Evolutionary conservation across 2,329 filamentous ascomycete genomes (phyloP), one percentile per base, ranked within the genome.

Genomic region (Nannizzia gypsea): DNA sequence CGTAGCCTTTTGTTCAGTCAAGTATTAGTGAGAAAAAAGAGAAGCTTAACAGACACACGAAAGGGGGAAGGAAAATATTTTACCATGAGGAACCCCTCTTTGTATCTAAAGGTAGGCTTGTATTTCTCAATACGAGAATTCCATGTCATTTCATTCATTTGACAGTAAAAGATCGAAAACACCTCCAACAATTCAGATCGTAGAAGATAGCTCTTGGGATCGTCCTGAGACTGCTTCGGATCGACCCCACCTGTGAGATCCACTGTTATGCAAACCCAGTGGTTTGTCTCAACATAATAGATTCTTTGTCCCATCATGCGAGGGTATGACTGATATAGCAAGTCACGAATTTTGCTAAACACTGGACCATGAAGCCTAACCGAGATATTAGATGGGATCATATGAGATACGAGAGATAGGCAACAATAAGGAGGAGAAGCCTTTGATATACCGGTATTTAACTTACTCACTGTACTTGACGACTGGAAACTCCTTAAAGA

Each of bases 61-160:
- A 34, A 56, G 24, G 59, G 26, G 48, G 42, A 38, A 26, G 9
- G 20, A 9, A 5, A 9, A 58, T 36, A 34, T 26, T 58, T 54
- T 60, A 64, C 62, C 1, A 24, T 63, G 52, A 62, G 56, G 3
- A 59, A 24, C 17, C 58, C 61, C 38, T 56, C 44, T 36, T 60
- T 62, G 31, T 64, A 64, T 60, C 48, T 57, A 6, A 22, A 48
- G 36, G 57, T 61, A n/a, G 59, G 20, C 6, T n/a, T 22, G 58
- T 63, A 61, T 15, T 22, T 11, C 17, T 61, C 26, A 15, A 52
- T 46, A 1, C 60, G 50, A 61, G 56, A 22, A 38, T 59, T 48
- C 59, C 59, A 63, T 36, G 58, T 46, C 57, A 60, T 57, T 48
- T 61, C 59, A 24, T 64, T 48, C 62, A 64, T 61, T 59, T 64